phyloP scores from a whole-genome alignment of 2,329 filamentous ascomycete species.

The Paraphaeosphaeria minitans region DNA sequence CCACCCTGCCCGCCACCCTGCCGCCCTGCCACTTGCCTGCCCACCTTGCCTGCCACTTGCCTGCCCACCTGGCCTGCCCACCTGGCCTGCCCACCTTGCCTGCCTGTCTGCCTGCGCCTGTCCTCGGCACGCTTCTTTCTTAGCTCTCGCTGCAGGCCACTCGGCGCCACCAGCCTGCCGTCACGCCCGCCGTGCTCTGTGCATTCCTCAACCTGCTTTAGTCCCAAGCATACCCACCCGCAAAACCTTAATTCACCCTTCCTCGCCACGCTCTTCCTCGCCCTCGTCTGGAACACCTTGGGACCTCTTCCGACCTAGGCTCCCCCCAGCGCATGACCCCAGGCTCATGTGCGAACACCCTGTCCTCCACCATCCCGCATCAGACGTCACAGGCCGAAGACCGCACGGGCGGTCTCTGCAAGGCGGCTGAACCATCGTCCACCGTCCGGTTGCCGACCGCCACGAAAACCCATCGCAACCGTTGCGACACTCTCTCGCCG shows the following conservation, averaged over 20 bases:
- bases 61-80: too few species aligned
- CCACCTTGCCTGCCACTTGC: too few species aligned
- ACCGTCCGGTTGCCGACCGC: not conserved
- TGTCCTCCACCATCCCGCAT: constrained; percentile 10
- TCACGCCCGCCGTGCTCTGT: constrained; percentile 12
- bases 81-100: too few species aligned
- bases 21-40: too few species aligned
- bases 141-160: constrained; percentile 15
- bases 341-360: constrained; percentile 15
- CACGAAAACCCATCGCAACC: not conserved
- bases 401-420: constrained; percentile 15
- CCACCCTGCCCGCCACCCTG: too few species aligned
- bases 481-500: not conserved
- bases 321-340: constrained; percentile 9
- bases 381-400: constrained; percentile 19
- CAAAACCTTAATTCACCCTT: constrained; percentile 8
- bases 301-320: not conserved
- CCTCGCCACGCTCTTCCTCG: not conserved
- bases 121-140: constrained; percentile 13
- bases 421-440: constrained; percentile 20
- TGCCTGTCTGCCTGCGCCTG: not conserved
- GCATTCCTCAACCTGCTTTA: constrained; percentile 21
- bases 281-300: constrained; percentile 6
- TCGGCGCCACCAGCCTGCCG: constrained; percentile 17
- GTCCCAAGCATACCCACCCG: constrained; percentile 16